phyloP scores from a whole-genome alignment of 306 rosid species.

The Gastrolobium villosum region DNA sequence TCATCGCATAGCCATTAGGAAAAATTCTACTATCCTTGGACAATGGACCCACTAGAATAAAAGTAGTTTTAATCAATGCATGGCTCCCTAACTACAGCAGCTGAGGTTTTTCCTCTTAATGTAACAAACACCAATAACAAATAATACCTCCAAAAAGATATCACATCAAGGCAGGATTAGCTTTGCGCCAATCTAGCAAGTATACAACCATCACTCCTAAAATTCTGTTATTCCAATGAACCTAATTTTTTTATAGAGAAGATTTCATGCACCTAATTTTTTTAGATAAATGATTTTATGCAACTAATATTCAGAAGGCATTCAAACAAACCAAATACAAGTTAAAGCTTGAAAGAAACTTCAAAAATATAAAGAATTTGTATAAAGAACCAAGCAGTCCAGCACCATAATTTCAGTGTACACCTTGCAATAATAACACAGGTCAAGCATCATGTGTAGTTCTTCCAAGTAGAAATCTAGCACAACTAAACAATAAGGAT shows the following conservation, averaged over 20 bases:
- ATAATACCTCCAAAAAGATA: too few relatives aligned
- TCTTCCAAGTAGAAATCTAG: background rate
- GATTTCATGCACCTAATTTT: background rate
- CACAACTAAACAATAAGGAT: constrained; percentile 2
- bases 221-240: constrained; percentile 10
- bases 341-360: background rate
- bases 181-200: background rate
- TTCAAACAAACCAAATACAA: constrained; percentile 9
- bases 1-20: constrained; percentile 7
- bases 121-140: background rate
- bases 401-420: background rate
- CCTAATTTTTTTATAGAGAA: background rate
- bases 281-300: background rate
- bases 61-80: background rate
- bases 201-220: background rate
- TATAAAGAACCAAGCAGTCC: background rate
- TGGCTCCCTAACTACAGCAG: background rate
- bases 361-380: background rate
- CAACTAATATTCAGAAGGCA: background rate
- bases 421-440: background rate
- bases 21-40: constrained; percentile 7
- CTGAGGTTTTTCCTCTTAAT: background rate
- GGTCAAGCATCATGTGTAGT: constrained; percentile 1
- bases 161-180: background rate
- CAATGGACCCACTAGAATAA: background rate